A percentile compares a stretch with the other conserved stretches of the same genome.
phyloP scores from a whole-genome alignment of 129 eudicot species.

The Flaveria sonorensis region DNA sequence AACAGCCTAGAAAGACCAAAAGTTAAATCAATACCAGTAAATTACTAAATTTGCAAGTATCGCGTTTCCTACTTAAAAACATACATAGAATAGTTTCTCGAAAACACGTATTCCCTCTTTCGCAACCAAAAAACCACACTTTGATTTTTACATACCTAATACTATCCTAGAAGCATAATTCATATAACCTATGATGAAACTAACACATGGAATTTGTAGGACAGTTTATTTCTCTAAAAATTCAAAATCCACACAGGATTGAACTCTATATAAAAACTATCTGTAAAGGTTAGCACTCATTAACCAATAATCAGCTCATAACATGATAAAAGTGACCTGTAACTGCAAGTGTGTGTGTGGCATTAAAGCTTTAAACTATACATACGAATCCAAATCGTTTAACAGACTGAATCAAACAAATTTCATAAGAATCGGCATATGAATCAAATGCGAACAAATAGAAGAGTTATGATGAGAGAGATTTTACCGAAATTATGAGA shows the following conservation, averaged over 20 bases:
- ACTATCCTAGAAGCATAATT: background rate
- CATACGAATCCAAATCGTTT: background rate
- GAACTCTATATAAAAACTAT: background rate
- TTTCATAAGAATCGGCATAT: background rate
- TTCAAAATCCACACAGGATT: conserved; percentile 14
- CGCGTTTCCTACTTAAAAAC: conserved; percentile 17
- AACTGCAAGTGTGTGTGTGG: conserved; percentile 2
- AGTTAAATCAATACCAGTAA: background rate
- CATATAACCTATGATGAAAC: background rate
- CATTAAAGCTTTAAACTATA: background rate
- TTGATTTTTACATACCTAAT: too few relatives aligned
- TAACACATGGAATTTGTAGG: background rate
- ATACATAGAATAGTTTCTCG: background rate
- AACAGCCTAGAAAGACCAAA: conserved; percentile 13
- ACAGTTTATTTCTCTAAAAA: background rate
- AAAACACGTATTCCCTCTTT: background rate
- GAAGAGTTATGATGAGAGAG: conserved; percentile 18
- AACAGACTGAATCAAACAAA: background rate
- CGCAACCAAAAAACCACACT: background rate
- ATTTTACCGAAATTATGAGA: conserved; percentile 20
- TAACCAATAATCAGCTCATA: conserved; percentile 7
- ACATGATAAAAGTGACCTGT: background rate
- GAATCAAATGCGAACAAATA: background rate
- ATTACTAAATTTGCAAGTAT: background rate
- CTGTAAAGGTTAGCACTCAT: background rate